Evolutionary conservation across 441 rosid genomes (phyloP).

Genomic region (Erodium texanum): DNA sequence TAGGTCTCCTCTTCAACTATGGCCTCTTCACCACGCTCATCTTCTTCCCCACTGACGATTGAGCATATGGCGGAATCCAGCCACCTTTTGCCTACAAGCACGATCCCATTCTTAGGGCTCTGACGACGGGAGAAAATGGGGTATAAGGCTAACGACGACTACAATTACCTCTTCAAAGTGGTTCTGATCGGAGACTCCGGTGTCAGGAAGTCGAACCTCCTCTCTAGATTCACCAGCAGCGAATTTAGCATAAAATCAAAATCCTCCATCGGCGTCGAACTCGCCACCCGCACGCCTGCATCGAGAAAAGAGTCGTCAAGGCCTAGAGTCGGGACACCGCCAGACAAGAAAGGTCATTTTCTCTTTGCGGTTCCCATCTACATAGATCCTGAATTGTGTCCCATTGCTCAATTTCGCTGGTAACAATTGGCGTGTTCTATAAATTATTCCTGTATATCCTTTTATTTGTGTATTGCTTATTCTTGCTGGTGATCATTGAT

Average conservation of each 20-base stretch:
- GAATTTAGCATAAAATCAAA: slow-evolving; percentile 19
- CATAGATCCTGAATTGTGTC: neutral
- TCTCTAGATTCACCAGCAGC: slow-evolving; percentile 18
- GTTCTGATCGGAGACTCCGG: slow-evolving; percentile 71
- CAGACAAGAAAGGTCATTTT: slow-evolving; percentile 18
- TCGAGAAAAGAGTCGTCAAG: slow-evolving; percentile 18
- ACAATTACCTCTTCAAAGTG: slow-evolving; percentile 65
- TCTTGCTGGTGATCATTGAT: neutral
- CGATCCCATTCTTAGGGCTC: no score
- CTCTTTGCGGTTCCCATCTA: no score
- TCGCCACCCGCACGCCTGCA: slow-evolving; percentile 15
- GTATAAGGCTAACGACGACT: slow-evolving; percentile 67
- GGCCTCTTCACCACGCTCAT: no score
- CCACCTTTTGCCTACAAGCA: no score
- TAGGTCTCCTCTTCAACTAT: no score
- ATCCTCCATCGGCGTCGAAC: slow-evolving; percentile 20
- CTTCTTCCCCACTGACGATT: no score
- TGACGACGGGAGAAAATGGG: slow-evolving; percentile 47
- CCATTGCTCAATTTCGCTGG: no score
- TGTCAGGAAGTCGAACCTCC: slow-evolving; percentile 30
- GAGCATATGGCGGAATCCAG: no score
- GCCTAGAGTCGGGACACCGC: slow-evolving; percentile 25
- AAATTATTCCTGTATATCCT: no score
- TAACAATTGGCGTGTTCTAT: no score
- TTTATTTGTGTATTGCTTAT: no score